Conservation (phyloP, 495 filamentous ascomycete species). For the Aspergillus mulundensis region DNA sequence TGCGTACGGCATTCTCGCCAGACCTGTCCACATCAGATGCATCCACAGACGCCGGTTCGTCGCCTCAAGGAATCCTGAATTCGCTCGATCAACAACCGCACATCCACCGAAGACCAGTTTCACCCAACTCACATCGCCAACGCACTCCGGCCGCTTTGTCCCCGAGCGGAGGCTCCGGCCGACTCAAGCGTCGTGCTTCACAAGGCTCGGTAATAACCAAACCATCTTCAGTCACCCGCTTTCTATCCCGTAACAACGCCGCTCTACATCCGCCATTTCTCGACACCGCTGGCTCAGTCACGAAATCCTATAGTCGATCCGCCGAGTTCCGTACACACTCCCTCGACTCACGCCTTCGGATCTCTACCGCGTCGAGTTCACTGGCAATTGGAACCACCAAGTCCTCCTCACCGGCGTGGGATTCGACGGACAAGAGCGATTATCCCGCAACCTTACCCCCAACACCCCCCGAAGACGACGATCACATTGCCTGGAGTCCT, state of each 20-base stretch:
- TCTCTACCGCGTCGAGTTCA: constrained; percentile 37
- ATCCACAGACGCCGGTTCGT: constrained; percentile 11
- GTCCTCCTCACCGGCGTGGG: constrained; percentile 25
- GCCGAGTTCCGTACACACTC: constrained; percentile 32
- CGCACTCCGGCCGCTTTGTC: constrained; percentile 15
- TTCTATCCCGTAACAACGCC: constrained; percentile 37
- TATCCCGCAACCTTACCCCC: constrained; percentile 37
- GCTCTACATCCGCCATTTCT: constrained; percentile 40
- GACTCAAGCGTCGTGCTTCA: constrained; percentile 39
- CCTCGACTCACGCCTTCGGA: constrained; percentile 35
- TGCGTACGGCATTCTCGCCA: constrained; percentile 26
- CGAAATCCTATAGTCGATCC: constrained; percentile 21
- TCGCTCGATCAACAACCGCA: constrained; percentile 15
- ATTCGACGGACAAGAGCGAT: constrained; percentile 28
- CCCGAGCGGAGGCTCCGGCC: constrained; percentile 17
- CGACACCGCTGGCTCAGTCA: constrained; percentile 32
- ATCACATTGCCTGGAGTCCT: constrained; percentile 37
- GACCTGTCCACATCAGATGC: constrained; percentile 14
- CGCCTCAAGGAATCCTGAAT: constrained; percentile 14
- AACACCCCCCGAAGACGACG: constrained; percentile 44
- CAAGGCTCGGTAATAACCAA: constrained; percentile 38
- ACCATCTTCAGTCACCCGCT: constrained; percentile 39
- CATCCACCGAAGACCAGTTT: constrained; percentile 17
- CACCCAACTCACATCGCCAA: constrained; percentile 15
- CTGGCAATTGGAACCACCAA: constrained; percentile 26